phyloP scores from a whole-genome alignment of 1,139 yeast species.

The Zygosaccharomyces pseudobailii region DNA sequence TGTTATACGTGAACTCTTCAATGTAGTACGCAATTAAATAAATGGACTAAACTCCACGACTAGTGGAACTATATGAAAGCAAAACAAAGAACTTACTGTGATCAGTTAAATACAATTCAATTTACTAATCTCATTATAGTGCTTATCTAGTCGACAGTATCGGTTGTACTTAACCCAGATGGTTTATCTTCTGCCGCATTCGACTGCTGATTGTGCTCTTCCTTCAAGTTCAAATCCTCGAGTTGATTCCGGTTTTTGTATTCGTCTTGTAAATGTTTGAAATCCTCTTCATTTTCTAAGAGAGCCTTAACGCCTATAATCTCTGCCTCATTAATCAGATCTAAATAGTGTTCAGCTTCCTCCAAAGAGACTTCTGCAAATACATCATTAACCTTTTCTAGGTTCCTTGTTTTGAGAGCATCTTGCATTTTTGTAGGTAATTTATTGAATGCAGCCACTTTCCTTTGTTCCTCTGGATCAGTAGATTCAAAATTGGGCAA shows the following conservation, averaged over 20 bases:
- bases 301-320: slow-evolving; percentile 77
- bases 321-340: slow-evolving; percentile 71
- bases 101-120: neutral
- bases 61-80: neutral
- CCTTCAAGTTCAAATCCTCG: slow-evolving; percentile 14
- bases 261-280: slow-evolving; percentile 49
- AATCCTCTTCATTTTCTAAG: slow-evolving; percentile 68
- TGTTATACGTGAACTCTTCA: too few species aligned
- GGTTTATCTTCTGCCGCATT: slow-evolving; percentile 11
- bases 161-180: slow-evolving; percentile 26
- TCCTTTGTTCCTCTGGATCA: slow-evolving; percentile 45
- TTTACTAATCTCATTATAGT: neutral
- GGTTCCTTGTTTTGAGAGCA: slow-evolving; percentile 66
- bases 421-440: slow-evolving; percentile 62
- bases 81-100: neutral
- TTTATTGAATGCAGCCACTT: slow-evolving; percentile 51
- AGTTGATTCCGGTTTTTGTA: slow-evolving; percentile 31
- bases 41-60: too few species aligned
- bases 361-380: slow-evolving; percentile 71
- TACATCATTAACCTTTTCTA: slow-evolving; percentile 79
- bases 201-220: slow-evolving; percentile 9
- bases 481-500: slow-evolving; percentile 55
- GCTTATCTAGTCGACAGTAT: slow-evolving; percentile 34
- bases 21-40: too few species aligned
- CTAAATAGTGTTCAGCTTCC: slow-evolving; percentile 77